These are phyloP conservation scores for Coccomyxa sp. DNA, from an alignment of 139 green algal species.

Conservation along the genomic window DNA sequence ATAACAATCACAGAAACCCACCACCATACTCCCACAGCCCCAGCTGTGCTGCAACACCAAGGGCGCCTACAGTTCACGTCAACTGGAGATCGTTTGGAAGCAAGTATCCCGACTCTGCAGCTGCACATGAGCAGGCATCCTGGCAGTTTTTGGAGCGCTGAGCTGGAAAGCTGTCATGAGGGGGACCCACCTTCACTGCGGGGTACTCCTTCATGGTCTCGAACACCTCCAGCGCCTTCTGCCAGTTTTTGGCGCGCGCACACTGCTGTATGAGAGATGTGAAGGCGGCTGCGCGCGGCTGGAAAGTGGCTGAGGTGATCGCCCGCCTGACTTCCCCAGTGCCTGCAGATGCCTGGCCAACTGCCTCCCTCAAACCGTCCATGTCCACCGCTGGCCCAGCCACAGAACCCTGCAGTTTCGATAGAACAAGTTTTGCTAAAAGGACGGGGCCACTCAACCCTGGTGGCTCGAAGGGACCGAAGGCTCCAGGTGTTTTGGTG, in stretches of 20 bases:
- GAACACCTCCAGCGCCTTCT: conserved; percentile 45
- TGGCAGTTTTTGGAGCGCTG: too few relatives aligned
- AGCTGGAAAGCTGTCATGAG: too few relatives aligned
- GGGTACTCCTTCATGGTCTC: conserved; percentile 16
- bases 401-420: not conserved
- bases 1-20: too few relatives aligned
- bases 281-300: conserved; percentile 37
- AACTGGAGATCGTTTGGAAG: too few relatives aligned
- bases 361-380: conserved; percentile 23
- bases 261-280: conserved; percentile 42
- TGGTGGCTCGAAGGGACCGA: not conserved
- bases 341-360: conserved; percentile 16
- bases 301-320: conserved; percentile 13
- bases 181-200: not conserved
- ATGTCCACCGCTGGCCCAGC: conserved; percentile 25
- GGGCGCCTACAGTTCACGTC: too few relatives aligned
- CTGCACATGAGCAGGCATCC: too few relatives aligned
- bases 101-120: too few relatives aligned
- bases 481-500: not conserved
- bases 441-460: not conserved
- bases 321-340: conserved; percentile 21
- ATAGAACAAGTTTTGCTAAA: not conserved
- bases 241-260: conserved; percentile 12
- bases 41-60: too few relatives aligned
- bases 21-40: too few relatives aligned